Evolutionary conservation across 1,284 basidiomycete genomes (phyloP), one percentile per base, ranked within the genome.

Genomic region (Fomitopsis betulina): DNA sequence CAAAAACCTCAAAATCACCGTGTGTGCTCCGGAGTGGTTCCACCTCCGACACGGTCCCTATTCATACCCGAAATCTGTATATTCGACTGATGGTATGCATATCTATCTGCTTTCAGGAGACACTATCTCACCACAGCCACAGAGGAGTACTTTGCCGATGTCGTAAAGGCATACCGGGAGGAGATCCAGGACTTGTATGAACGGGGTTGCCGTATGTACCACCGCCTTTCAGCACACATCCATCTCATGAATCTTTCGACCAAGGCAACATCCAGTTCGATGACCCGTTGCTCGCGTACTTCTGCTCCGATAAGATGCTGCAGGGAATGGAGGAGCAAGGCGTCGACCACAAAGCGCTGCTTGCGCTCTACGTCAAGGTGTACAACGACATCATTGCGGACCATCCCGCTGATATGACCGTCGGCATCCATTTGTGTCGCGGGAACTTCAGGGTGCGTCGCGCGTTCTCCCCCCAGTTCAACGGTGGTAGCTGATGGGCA

Each of bases 11-110:
- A 93, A 93, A 71, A 71, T 93, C 60, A 91, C 88, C 9, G 81
- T 92, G 71, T 88, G 84, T 63, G 82, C 86, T 0, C 89, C 89
- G 3, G 83, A 85, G 25, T 91, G 88, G 89, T 89, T 84, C 71
- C 88, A 90, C 69, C 80, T 90, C 54, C 82, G 84, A 25, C 86
- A 88, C 67, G 86, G 86, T 56, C 76, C 78, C 3, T 81, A 82
- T 61, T 84, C 85, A 1, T 87, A 86, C 66, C 77, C 82, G 56
- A 76, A 79, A 53, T 74, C 78, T 5, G 81, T 86, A 2, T 91
- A 90, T 70, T 75, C 77, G 35, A 81, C 77, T 65, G 84, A 89
- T 62, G 81, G 85, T 79, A 53, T 56, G 74, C 56, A 5, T 32
- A 33, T 38, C 27, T 5, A 17, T 12, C 15, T 12, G 7, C 39